phyloP scores from a whole-genome alignment of 225 moss, liverwort and hornwort species.

The Antitrichia curtipendula region DNA sequence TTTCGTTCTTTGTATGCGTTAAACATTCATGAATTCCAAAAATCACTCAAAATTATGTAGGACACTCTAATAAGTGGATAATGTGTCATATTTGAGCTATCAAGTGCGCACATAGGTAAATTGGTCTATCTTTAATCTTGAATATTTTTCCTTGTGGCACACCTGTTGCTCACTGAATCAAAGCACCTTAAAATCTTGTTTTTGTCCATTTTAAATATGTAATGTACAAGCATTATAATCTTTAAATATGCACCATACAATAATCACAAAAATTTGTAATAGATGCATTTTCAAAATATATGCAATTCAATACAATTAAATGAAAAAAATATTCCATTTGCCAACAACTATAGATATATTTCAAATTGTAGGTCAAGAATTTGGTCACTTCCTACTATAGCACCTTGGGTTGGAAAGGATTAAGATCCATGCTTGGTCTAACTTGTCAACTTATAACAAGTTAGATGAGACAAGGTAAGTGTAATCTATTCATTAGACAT shows the following conservation, averaged over 20 bases:
- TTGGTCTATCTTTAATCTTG: background rate
- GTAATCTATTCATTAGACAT: background rate
- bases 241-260: background rate
- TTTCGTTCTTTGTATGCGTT: background rate
- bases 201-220: rapidly evolving
- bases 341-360: too few relatives aligned
- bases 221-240: background rate
- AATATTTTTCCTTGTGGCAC: background rate
- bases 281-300: background rate
- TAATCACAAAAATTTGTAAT: background rate
- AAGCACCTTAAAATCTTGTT: background rate
- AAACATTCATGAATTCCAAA: background rate
- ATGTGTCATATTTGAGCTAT: background rate
- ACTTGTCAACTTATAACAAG: background rate
- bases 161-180: background rate
- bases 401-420: background rate
- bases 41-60: background rate
- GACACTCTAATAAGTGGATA: background rate
- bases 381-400: rapidly evolving
- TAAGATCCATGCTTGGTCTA: background rate
- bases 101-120: background rate
- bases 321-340: background rate
- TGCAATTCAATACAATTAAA: background rate
- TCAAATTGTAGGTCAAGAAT: too few relatives aligned
- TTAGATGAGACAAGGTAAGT: background rate